Evolutionary conservation across 768 basidiomycete species (phyloP).

Genomic region (Suillus luteus): DNA sequence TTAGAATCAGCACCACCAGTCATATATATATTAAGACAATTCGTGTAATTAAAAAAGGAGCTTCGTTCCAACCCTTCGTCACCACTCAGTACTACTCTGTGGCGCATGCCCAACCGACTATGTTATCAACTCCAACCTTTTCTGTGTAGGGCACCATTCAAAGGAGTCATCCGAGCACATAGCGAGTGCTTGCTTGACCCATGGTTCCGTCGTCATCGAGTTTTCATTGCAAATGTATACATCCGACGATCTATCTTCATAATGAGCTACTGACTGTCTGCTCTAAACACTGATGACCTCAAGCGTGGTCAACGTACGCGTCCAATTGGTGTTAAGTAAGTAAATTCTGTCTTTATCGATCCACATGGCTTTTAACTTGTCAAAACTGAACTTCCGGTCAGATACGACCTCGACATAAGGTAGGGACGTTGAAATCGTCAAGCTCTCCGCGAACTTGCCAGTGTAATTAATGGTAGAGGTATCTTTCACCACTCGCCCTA

Average conservation of each 20-base stretch:
- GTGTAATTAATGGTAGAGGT: neutral
- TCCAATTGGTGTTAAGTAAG: neutral
- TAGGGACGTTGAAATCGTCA: neutral
- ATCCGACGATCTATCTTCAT: neutral
- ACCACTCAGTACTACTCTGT: too few species aligned
- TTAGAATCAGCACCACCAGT: too few species aligned
- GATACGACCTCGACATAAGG: conserved; percentile 1
- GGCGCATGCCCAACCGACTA: too few species aligned
- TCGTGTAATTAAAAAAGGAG: too few species aligned
- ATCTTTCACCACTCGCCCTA: conserved; percentile 1
- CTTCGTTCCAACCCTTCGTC: too few species aligned
- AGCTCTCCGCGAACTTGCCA: neutral
- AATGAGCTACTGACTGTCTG: neutral
- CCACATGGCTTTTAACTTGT: neutral
- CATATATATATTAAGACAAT: too few species aligned
- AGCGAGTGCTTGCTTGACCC: too few species aligned
- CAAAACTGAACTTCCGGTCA: neutral
- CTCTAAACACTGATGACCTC: neutral
- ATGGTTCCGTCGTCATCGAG: too few species aligned
- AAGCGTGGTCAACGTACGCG: neutral
- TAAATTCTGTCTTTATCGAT: neutral
- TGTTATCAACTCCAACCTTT: too few species aligned
- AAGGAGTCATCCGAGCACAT: too few species aligned
- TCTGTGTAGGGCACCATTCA: too few species aligned
- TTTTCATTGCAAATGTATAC: too few species aligned